These are phyloP conservation scores for Borealophlyctis nickersoniae DNA, from an alignment of 192 early-diverging fungal genomes.

Conservation along the genomic window DNA sequence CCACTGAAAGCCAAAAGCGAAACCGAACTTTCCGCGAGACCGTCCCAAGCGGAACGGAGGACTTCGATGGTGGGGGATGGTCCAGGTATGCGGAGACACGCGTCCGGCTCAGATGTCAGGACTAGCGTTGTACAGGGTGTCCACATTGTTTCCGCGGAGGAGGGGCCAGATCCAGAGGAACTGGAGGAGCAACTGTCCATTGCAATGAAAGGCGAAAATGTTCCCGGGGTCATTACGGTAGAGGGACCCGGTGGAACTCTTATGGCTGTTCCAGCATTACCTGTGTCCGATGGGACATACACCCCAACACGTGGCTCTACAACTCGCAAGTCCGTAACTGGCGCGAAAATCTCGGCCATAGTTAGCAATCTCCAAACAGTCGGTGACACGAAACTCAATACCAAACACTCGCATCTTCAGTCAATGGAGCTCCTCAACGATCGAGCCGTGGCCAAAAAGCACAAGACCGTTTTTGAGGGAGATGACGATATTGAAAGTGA, in stretches of 20 bases:
- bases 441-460: conserved; percentile 21
- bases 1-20: too few species aligned
- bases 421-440: conserved; percentile 34
- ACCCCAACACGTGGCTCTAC: not conserved
- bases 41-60: too few species aligned
- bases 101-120: too few species aligned
- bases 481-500: not conserved
- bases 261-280: not conserved
- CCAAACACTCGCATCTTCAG: conserved; percentile 24
- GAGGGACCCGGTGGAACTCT: not conserved
- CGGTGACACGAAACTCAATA: too few species aligned
- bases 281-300: not conserved
- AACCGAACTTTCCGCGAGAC: too few species aligned
- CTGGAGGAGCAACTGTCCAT: too few species aligned
- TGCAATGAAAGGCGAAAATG: too few species aligned
- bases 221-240: not conserved
- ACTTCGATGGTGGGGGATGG: too few species aligned
- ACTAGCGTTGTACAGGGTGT: too few species aligned
- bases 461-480: conserved; percentile 27
- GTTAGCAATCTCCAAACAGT: not conserved
- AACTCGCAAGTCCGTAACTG: not conserved
- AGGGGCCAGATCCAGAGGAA: too few species aligned
- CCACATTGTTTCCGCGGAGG: too few species aligned
- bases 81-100: too few species aligned
- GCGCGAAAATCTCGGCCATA: not conserved